Conservation (phyloP, 2,329 filamentous ascomycete species). For the Aspergillus japonicus region DNA sequence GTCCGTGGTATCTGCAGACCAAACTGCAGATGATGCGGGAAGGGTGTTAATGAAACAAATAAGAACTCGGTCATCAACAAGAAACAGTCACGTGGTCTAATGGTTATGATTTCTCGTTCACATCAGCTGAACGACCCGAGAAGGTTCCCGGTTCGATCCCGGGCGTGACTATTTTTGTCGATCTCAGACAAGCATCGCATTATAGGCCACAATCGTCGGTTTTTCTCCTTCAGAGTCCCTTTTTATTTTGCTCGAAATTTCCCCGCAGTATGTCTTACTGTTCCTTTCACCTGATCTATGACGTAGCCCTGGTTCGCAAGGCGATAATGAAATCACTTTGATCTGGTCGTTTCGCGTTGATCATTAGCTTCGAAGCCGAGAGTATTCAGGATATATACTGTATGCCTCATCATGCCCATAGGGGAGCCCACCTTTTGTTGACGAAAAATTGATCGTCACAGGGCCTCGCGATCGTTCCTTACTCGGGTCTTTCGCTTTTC, state of each 20-base stretch:
- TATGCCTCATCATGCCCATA: too few relatives aligned
- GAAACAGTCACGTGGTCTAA: conserved; percentile 35
- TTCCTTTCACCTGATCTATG: neutral
- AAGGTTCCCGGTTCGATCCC: conserved; percentile 42
- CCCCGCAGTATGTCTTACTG: neutral
- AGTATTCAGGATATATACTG: too few relatives aligned
- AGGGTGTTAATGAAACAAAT: neutral
- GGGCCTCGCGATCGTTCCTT: conserved; percentile 19
- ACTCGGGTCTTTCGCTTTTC: conserved; percentile 23
- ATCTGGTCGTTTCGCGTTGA: conserved; percentile 11
- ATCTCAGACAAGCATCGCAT: neutral
- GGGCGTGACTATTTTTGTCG: conserved; percentile 34
- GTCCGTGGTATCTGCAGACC: neutral
- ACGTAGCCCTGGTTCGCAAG: conserved; percentile 3
- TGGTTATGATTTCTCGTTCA: conserved; percentile 44
- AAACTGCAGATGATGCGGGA: too few relatives aligned
- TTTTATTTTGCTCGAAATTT: neutral
- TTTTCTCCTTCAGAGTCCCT: too few relatives aligned
- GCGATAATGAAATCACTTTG: conserved; percentile 21
- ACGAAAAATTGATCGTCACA: conserved; percentile 29
- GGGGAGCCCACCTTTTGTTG: conserved; percentile 20
- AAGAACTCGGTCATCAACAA: neutral
- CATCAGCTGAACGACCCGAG: conserved; percentile 34
- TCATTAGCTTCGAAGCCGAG: too few relatives aligned
- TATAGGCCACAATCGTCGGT: neutral